phyloP scores from a whole-genome alignment of 495 filamentous ascomycete genomes.

The Penicillium robsamsonii region DNA sequence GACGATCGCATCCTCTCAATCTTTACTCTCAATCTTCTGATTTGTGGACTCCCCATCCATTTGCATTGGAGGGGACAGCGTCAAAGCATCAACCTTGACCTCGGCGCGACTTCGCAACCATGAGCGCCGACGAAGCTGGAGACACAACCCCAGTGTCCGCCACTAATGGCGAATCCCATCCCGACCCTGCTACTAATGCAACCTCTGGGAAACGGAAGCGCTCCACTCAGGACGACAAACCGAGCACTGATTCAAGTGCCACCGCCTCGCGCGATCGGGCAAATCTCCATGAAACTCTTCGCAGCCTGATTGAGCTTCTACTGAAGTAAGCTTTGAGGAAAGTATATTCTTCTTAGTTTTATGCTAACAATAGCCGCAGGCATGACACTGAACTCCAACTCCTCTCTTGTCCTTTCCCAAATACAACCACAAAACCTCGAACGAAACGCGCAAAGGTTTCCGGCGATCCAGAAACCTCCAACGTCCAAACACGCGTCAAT shows the following conservation, averaged over 20 bases:
- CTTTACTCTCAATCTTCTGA: conserved; percentile 10
- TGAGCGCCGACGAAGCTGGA: conserved; percentile 47
- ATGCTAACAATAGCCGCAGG: conserved; percentile 29
- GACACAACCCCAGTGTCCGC: conserved; percentile 34
- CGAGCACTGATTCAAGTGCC: conserved; percentile 27
- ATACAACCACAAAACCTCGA: conserved; percentile 42
- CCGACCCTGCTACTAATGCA: conserved; percentile 34
- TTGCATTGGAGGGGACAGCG: conserved; percentile 25
- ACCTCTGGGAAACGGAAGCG: conserved; percentile 50
- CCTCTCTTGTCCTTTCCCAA: conserved; percentile 42
- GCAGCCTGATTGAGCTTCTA: conserved; percentile 40
- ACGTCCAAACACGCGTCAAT: conserved; percentile 41
- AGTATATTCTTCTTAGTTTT: neutral
- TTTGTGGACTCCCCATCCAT: conserved; percentile 13
- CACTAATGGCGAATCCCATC: conserved; percentile 40
- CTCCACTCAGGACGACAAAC: conserved; percentile 42
- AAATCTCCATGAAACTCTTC: conserved; percentile 42
- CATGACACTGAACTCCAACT: conserved; percentile 45
- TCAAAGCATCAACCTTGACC: conserved; percentile 22
- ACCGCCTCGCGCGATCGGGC: conserved; percentile 32
- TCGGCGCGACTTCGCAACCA: conserved; percentile 34
- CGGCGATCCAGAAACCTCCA: conserved; percentile 37
- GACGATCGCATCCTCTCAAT: conserved; percentile 14
- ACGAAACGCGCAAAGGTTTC: conserved; percentile 51
- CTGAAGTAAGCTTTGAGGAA: conserved; percentile 31